A percentile compares a stretch with the other conserved stretches of the same genome.
Evolutionary conservation across 768 basidiomycete species (phyloP).

Genomic region (Russula earlei): DNA sequence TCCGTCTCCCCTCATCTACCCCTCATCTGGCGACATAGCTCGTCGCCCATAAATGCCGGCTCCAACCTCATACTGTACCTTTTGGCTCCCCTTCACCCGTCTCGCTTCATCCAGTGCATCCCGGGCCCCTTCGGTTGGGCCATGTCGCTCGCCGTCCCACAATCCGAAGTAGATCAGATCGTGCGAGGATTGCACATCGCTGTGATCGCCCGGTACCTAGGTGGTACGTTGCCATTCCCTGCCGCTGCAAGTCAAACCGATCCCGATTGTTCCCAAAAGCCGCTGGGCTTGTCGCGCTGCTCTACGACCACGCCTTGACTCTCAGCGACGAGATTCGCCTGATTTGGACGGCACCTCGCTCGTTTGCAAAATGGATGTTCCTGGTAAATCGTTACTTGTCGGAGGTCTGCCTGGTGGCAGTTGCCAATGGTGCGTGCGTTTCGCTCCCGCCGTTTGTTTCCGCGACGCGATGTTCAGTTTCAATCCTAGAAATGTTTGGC

Average conservation of each 20-base stretch:
- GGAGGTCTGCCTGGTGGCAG: constrained; percentile 21
- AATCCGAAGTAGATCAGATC: neutral
- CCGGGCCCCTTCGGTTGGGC: neutral
- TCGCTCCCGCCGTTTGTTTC: neutral
- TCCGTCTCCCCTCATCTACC: too few species aligned
- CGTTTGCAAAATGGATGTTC: constrained; percentile 32
- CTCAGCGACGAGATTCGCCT: constrained; percentile 33
- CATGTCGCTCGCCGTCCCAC: neutral
- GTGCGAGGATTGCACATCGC: neutral
- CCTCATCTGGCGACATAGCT: neutral
- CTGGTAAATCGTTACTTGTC: constrained; percentile 34
- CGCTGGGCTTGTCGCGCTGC: constrained; percentile 26
- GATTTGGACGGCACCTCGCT: constrained; percentile 33
- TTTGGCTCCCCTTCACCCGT: neutral
- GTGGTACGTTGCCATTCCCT: neutral
- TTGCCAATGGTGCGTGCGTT: constrained; percentile 25
- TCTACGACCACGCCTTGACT: constrained; percentile 37
- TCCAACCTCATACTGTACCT: neutral
- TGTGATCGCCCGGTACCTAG: neutral
- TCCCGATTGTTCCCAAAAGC: constrained; percentile 19
- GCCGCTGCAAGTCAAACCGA: neutral
- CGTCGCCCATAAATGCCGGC: neutral
- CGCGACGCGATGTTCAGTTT: neutral
- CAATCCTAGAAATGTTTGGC: constrained; percentile 23
- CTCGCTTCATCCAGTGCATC: neutral